These are phyloP conservation scores for Neocallimastix lanati DNA, from an alignment of 192 early-diverging fungal genomes.

Conservation along the genomic window DNA sequence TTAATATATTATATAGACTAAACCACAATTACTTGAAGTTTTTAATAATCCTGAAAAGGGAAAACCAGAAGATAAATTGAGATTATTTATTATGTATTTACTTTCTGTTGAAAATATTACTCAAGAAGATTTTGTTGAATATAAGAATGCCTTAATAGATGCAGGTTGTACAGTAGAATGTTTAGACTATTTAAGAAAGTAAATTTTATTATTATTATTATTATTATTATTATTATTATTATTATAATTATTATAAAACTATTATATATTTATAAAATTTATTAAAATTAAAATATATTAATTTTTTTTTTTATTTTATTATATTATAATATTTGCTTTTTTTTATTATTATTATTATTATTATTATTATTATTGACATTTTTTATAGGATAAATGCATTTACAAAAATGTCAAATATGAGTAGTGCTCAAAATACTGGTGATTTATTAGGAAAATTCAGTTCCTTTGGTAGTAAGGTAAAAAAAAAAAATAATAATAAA, in stretches of 20 bases:
- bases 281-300: too few species aligned
- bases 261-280: too few species aligned
- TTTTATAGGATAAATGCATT: conserved; percentile 8
- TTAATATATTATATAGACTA: too few species aligned
- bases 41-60: conserved; percentile 70
- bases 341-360: too few species aligned
- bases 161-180: conserved; percentile 59
- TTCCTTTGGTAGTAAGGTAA: conserved; percentile 24
- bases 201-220: background rate
- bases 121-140: conserved; percentile 68
- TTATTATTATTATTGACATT: too few species aligned
- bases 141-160: conserved; percentile 53
- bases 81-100: conserved; percentile 75
- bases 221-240: too few species aligned
- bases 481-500: background rate
- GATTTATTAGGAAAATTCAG: conserved; percentile 25
- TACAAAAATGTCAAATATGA: conserved; percentile 17
- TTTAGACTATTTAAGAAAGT: conserved; percentile 71
- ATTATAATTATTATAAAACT: too few species aligned
- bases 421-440: conserved; percentile 3
- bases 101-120: conserved; percentile 50
- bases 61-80: conserved; percentile 67
- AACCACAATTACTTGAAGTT: conserved; percentile 56
- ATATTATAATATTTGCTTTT: too few species aligned
- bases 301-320: too few species aligned